A percentile compares a stretch with the other conserved stretches of the same genome.
Evolutionary conservation across 768 basidiomycete species (phyloP).

Genomic region (Amanita pallidorosea): DNA sequence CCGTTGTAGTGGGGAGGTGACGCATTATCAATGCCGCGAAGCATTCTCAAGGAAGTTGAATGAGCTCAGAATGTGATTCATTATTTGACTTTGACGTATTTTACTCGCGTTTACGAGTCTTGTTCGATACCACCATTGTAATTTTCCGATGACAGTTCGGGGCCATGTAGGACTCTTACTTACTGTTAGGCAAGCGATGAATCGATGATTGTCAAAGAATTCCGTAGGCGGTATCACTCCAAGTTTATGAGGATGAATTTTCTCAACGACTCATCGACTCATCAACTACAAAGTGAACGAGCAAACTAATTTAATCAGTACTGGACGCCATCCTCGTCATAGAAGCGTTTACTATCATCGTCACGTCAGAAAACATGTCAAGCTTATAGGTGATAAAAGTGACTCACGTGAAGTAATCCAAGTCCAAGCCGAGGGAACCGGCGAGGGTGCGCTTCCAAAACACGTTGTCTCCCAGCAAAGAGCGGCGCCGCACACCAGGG

Average conservation of each 20-base stretch:
- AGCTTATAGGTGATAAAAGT: too few species aligned
- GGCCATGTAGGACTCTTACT: too few species aligned
- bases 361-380: neutral
- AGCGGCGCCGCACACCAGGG: too few species aligned
- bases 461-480: neutral
- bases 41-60: slow-evolving; percentile 49
- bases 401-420: slow-evolving; percentile 1
- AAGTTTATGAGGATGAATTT: neutral
- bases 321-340: neutral
- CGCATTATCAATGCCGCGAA: slow-evolving; percentile 93
- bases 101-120: neutral
- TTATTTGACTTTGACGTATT: neutral
- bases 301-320: neutral
- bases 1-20: slow-evolving; percentile 75
- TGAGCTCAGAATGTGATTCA: slow-evolving; percentile 9
- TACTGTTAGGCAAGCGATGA: too few species aligned
- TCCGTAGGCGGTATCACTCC: too few species aligned
- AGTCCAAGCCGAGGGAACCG: slow-evolving; percentile 1
- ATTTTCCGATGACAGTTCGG: too few species aligned
- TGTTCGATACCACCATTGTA: neutral
- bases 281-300: too few species aligned
- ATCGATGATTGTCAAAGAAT: too few species aligned
- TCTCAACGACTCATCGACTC: neutral
- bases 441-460: neutral
- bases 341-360: neutral